Percentiles rank a stretch among this genome's conserved stretches.
Conservation (phyloP, 208 protist genomes). For the Trypanosoma theileri region DNA sequence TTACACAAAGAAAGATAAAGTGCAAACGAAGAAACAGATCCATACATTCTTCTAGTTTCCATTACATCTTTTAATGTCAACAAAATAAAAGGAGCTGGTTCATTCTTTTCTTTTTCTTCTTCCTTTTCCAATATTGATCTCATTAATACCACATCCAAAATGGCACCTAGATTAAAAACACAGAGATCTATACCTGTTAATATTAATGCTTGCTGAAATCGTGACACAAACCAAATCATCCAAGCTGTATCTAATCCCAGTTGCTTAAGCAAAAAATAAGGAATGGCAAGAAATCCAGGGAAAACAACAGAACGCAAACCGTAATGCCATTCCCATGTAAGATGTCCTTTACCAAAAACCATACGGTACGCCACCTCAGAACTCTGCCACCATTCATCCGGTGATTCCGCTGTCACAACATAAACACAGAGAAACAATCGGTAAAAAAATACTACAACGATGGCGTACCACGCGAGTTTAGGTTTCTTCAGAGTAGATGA, state of each 20-base stretch:
- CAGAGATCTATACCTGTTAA: constrained; percentile 49
- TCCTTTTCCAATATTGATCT: neutral
- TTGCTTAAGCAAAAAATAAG: constrained; percentile 59
- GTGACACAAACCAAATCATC: constrained; percentile 44
- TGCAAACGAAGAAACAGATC: constrained; percentile 21
- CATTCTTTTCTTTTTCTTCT: neutral
- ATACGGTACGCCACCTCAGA: constrained; percentile 81
- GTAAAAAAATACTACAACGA: constrained; percentile 38
- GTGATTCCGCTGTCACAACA: constrained; percentile 52
- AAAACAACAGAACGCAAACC: constrained; percentile 77
- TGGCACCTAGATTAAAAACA: constrained; percentile 25
- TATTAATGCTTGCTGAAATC: constrained; percentile 49
- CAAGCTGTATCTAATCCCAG: constrained; percentile 50
- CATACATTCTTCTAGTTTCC: neutral
- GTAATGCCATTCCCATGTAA: constrained; percentile 83
- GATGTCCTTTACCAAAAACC: constrained; percentile 71
- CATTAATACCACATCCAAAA: constrained; percentile 25
- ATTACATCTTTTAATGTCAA: neutral
- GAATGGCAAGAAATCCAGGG: constrained; percentile 51
- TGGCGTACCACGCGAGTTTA: constrained; percentile 8
- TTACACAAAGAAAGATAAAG: constrained; percentile 36
- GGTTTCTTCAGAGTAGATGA: neutral
- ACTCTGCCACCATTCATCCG: constrained; percentile 91
- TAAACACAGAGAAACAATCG: constrained; percentile 51
- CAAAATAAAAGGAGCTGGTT: neutral